Evolutionary conservation across 192 early-diverging fungal genomes (phyloP), one percentile per base, ranked within the genome.

Genomic region (Entomortierella parvispora): DNA sequence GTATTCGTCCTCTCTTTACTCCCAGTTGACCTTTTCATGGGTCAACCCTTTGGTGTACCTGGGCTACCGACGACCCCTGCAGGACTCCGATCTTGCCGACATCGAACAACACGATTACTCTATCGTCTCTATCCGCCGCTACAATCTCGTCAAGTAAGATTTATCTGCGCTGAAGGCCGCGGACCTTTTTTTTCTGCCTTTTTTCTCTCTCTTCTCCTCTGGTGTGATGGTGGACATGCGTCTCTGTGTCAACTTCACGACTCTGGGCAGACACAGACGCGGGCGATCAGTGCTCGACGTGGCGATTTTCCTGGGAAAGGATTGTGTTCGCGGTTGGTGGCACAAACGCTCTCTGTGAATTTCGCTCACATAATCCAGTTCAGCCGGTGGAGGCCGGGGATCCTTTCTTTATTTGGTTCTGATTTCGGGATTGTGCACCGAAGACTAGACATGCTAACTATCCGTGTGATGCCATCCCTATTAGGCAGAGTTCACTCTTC

Each of bases 31-130:
- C 5, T 82, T 74, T 44, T 69, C 75, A 2, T 82, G 74, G 74
- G 18, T 82, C 7, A 79, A 74, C 54, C 65, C 81, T 2, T 53
- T 82, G 49, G 47, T 82, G 3, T 59, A 69, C 32, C 68, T 83
- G 9, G 91, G 93, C 12, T 77, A 78, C 22, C 69, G 50, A 42
- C 68, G 84, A 25, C 80, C 83, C 12, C 82, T 95, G 12, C 81
- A 84, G 15, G 71, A 82, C 23, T 61, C 67, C 8, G 90, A 95
- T 51, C 54, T 95, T 9, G 89, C 87, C 52, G 62, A 80, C 2
- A 79, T 95, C 7, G 69, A 81, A 37, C 40, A 68, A 7, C 55
- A 64, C 1, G 88, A 93, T 40, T 62, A 67, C 25, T 61, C 71
- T 6, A 6, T 56, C 14, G 32, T 18, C 17, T 49, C 71, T 6